Base-by-base conservation (phyloP, 75 land plant species). In the Sequoiadendron giganteum region DNA sequence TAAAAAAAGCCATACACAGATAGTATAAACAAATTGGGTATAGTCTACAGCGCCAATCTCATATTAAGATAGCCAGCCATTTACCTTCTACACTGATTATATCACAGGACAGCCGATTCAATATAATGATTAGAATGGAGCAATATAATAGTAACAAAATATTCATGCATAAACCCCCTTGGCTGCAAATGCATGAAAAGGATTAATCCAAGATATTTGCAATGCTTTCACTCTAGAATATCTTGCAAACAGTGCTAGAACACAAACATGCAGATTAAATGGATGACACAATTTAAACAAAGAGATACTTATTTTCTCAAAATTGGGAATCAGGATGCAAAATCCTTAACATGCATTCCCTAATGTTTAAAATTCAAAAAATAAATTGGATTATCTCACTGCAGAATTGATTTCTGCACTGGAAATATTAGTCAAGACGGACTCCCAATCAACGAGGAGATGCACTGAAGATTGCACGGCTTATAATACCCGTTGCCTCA, bases 401-500 rank as follows among this genome's bases (percentile, higher is more conserved):
- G 77, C 2, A 11, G 77, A 75, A 32, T 34, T 2, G 3, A 34
- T 39, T 75, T 25, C 16, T 32, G 77, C 38, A 10, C 8, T 75
- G 38, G 77, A 75, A 5, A 75, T 30, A 9, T 75, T 75, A 75
- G 9, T 34, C 77, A 75, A 75, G 10, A 32, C 34, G 14, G 38
- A 34, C 77, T 75, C 58, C 83, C 70, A 65, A 58, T 89, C 32
- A 93, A 78, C 89, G 92, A 39, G 90, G 91, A 39, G 89, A 72
- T 42, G 91, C 76, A 85, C 86, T 93, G 86, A 96, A 91, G 0
- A 97, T 91, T 83, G 99, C 95, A 88, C 89, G 92, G 89, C 97
- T 90, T 45, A 97, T 86, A 45, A 97, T 96, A 39, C 97, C 96
- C 38, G 98, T 96, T 15, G 99, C 99, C 88, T 97, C 99, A 87